Base-by-base conservation (phyloP, 148 eudicot genomes). In the Rhododendron simsii region DNA sequence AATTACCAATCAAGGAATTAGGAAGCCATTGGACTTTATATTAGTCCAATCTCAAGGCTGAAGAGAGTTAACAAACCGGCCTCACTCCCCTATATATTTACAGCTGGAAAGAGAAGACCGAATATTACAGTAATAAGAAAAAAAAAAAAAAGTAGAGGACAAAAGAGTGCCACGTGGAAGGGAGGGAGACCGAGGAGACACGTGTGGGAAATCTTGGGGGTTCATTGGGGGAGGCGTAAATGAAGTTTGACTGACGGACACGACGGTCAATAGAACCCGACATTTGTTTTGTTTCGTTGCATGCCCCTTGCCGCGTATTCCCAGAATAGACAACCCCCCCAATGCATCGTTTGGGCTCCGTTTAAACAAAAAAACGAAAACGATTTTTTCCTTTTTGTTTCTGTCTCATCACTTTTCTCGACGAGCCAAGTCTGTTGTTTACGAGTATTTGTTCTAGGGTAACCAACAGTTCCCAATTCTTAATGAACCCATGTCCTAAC, bases 201-300 rank as follows among this genome's bases (percentile, higher is more conserved):
- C 85, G 85, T 47, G 78, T 37, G 61, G 20, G 33, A 83, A 69
- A 69, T 45, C 76, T 30, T 69, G 4, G 2, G 67, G 18, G 15
- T 15, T 41, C 45, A 20, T 63, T 26, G 85, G 77, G 85, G 77
- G 16, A 44, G 53, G 48, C 71, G 71, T 35, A 57, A n/a, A 55
- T 11, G 65, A 53, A 33, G 67, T 61, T 37, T 39, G 51, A 59
- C 47, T 21, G 45, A 82, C 48, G 21, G 78, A 47, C 85, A 83
- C 85, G 78, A 45, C 78, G 45, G 78, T 83, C 85, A 47, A 69
- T 48, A 30, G 71, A 47, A 47, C 78, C 85, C 85, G 77, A 69
- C 85, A 83, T 69, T 48, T 83, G 84, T 39, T 37, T 47, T 55
- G 28, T 39, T 55, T 13, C 71, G 8, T 57, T 23, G 45, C 83